phyloP scores from a whole-genome alignment of 768 basidiomycete genomes.

The Suillus luteus region DNA sequence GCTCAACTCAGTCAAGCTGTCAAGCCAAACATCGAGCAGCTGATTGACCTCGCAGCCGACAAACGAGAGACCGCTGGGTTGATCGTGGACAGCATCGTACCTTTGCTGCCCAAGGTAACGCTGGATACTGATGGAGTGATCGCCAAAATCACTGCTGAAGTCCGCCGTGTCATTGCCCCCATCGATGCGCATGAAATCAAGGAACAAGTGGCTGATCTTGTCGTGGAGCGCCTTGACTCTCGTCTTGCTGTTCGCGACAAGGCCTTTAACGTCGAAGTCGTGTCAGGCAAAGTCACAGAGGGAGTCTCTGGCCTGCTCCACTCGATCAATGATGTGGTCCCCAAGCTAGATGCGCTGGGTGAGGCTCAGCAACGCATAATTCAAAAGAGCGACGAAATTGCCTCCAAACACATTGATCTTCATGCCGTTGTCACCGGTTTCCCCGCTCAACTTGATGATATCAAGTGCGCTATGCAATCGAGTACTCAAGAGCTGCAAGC shows the following conservation, averaged over 20 bases:
- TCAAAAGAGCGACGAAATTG: conserved; percentile 40
- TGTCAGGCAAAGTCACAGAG: conserved; percentile 58
- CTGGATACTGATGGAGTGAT: conserved; percentile 59
- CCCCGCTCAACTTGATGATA: conserved; percentile 46
- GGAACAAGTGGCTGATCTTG: conserved; percentile 86
- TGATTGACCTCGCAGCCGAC: conserved; percentile 87
- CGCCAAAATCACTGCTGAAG: conserved; percentile 63
- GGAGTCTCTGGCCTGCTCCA: conserved; percentile 47
- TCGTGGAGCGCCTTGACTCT: conserved; percentile 83
- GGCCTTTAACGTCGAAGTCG: conserved; percentile 59
- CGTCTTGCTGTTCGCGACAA: conserved; percentile 79
- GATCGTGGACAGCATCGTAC: conserved; percentile 72
- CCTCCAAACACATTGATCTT: conserved; percentile 43
- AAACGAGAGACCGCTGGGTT: conserved; percentile 85
- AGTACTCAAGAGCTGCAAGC: conserved; percentile 26
- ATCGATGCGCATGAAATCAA: conserved; percentile 86
- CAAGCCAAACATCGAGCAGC: conserved; percentile 85
- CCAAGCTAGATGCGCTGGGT: conserved; percentile 42
- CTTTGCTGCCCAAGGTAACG: conserved; percentile 54
- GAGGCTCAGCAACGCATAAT: conserved; percentile 45
- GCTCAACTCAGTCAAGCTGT: conserved; percentile 78
- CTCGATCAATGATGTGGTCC: conserved; percentile 41
- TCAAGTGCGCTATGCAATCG: conserved; percentile 44
- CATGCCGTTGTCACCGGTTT: conserved; percentile 46
- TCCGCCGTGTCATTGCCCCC: conserved; percentile 70